Conservation (phyloP, 331 rosid species). For the Telfairia occidentalis region DNA sequence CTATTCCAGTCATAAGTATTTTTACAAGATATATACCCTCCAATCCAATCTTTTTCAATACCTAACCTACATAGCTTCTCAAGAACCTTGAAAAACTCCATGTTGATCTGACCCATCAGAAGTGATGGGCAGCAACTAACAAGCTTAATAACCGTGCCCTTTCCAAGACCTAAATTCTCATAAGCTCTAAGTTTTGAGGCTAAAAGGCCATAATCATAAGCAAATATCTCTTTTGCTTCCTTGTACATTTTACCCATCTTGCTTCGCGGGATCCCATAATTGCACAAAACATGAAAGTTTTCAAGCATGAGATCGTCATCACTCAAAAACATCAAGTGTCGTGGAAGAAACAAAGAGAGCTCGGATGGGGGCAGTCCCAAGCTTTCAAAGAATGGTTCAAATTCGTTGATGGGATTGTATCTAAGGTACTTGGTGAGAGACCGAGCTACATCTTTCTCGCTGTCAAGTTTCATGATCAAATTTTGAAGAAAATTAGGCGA, state of each 20-base stretch:
- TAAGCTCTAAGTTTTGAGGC: conserved; percentile 35
- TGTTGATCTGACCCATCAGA: conserved; percentile 35
- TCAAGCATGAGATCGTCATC: conserved; percentile 47
- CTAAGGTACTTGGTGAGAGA: conserved; percentile 36
- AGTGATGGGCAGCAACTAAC: conserved; percentile 56
- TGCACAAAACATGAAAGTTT: conserved; percentile 37
- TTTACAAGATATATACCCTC: conserved; percentile 29
- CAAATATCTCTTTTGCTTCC: conserved; percentile 55
- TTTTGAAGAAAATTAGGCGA: conserved; percentile 45
- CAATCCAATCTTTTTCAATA: conserved; percentile 49
- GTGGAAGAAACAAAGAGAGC: conserved; percentile 35
- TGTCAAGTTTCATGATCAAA: conserved; percentile 25
- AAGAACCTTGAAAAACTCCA: conserved; percentile 37
- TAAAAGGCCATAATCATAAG: conserved; percentile 33
- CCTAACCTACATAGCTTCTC: conserved; percentile 38
- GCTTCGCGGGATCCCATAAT: conserved; percentile 49
- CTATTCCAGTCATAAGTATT: conserved; percentile 43
- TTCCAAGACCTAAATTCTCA: conserved; percentile 59
- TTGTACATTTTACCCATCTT: conserved; percentile 51
- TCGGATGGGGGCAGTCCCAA: conserved; percentile 46
- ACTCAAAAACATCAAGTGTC: conserved; percentile 32
- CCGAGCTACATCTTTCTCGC: conserved; percentile 26
- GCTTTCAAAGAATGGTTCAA: conserved; percentile 76
- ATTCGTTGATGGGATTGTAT: conserved; percentile 66
- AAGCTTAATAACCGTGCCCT: conserved; percentile 36